Evolutionary conservation across 805 yeast genomes (phyloP).

Genomic region (Yamadazyma akitaensis): DNA sequence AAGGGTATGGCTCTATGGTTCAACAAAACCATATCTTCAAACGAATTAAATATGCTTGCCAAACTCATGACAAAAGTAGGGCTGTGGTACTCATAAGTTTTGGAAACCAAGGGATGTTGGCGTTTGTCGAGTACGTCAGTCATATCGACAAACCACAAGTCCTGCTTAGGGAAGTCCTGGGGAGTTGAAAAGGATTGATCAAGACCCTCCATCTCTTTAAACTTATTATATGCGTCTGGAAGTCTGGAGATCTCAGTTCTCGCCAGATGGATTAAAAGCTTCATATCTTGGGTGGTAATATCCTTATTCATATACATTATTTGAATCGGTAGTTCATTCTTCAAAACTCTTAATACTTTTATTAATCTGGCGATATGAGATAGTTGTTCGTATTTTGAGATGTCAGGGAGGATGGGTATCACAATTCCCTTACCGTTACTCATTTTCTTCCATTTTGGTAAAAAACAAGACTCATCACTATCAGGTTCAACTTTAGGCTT

Average conservation of each 20-base stretch:
- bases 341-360: conserved; percentile 23
- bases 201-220: not conserved
- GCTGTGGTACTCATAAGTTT: conserved; percentile 9
- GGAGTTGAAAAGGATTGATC: conserved; percentile 5
- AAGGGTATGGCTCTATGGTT: conserved; percentile 28
- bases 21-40: conserved; percentile 28
- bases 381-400: conserved; percentile 15
- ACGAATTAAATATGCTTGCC: conserved; percentile 30
- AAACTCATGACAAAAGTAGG: conserved; percentile 18
- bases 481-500: not conserved
- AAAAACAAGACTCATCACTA: conserved; percentile 12
- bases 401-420: conserved; percentile 23
- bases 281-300: conserved; percentile 12
- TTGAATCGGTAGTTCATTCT: conserved; percentile 30
- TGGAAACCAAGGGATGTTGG: conserved; percentile 15
- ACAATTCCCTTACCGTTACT: conserved; percentile 31
- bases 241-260: conserved; percentile 15
- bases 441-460: conserved; percentile 10
- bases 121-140: conserved; percentile 13
- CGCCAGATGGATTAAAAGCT: conserved; percentile 13
- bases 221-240: conserved; percentile 13
- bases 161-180: conserved; percentile 20
- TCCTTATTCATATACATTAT: conserved; percentile 17
- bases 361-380: conserved; percentile 20
- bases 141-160: conserved; percentile 27